A percentile compares a stretch with the other conserved stretches of the same genome.
These are phyloP conservation scores for Phtheirospermum japonicum DNA, from an alignment of 257 asterid genomes.

Conservation along the genomic window DNA sequence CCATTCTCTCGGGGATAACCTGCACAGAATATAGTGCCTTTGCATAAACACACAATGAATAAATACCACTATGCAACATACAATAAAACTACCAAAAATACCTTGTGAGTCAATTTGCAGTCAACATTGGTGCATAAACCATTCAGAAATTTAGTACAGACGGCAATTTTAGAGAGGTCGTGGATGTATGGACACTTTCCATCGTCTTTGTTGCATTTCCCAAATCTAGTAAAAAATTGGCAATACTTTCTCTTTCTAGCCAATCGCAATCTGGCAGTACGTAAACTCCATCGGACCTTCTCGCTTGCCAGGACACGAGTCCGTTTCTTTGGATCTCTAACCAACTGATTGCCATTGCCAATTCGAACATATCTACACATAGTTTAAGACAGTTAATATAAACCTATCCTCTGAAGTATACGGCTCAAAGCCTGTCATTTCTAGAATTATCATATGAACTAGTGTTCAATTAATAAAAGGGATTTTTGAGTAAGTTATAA, in stretches of 20 bases:
- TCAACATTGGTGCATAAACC: constrained; percentile 65
- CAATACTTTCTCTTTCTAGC: constrained; percentile 80
- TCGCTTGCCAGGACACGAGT: constrained; percentile 80
- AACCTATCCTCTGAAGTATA: constrained; percentile 14
- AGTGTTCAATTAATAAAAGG: constrained; percentile 6
- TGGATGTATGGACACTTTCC: constrained; percentile 86
- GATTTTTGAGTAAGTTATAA: constrained; percentile 16
- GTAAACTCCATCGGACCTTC: constrained; percentile 95
- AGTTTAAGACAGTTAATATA: constrained; percentile 25
- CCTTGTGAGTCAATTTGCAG: constrained; percentile 95
- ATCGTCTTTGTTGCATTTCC: constrained; percentile 87
- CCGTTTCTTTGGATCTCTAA: constrained; percentile 92
- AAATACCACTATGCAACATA: constrained; percentile 15
- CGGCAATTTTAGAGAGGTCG: constrained; percentile 82
- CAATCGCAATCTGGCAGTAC: constrained; percentile 86
- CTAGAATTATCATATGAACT: not conserved
- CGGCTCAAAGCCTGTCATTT: constrained; percentile 9
- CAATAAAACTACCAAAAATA: constrained; percentile 33
- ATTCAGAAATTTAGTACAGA: constrained; percentile 85
- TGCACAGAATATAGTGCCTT: constrained; percentile 32
- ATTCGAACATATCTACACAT: constrained; percentile 72
- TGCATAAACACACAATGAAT: constrained; percentile 26
- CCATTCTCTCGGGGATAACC: constrained; percentile 98
- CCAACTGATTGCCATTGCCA: constrained; percentile 90
- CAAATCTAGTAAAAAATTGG: constrained; percentile 91